Percentiles rank a stretch among this genome's conserved stretches.
These are phyloP conservation scores for Hygrophorus russula DNA, from an alignment of 768 basidiomycete species.

Conservation along the genomic window DNA sequence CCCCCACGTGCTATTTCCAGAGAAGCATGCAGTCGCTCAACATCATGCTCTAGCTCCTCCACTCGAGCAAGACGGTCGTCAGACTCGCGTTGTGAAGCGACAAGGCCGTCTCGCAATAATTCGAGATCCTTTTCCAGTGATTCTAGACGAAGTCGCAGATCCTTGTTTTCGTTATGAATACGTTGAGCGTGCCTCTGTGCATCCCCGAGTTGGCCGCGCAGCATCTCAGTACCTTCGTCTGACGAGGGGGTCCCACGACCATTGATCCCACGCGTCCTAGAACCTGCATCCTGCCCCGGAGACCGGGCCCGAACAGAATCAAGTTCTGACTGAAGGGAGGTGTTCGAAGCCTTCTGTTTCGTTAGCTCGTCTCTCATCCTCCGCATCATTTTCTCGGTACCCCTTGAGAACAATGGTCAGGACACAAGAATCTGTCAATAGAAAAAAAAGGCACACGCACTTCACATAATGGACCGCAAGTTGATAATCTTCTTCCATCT, in stretches of 20 bases:
- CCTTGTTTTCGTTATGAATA: constrained; percentile 63
- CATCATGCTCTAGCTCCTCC: constrained; percentile 72
- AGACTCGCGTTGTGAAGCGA: constrained; percentile 65
- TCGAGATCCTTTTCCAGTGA: constrained; percentile 68
- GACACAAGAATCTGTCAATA: constrained; percentile 1
- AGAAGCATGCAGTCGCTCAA: constrained; percentile 65
- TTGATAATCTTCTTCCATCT: constrained; percentile 93
- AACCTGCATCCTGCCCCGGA: constrained; percentile 26
- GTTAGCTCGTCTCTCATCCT: constrained; percentile 92
- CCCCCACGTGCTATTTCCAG: constrained; percentile 66
- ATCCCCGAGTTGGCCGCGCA: constrained; percentile 66
- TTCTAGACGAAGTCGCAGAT: constrained; percentile 63
- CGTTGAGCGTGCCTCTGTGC: constrained; percentile 68
- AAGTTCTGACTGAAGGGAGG: constrained; percentile 74
- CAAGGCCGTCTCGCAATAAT: constrained; percentile 54
- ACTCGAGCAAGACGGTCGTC: constrained; percentile 67
- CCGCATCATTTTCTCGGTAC: constrained; percentile 96
- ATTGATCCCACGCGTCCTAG: constrained; percentile 39
- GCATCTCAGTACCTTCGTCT: constrained; percentile 54
- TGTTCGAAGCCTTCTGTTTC: constrained; percentile 79
- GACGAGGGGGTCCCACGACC: constrained; percentile 71
- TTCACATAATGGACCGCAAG: constrained; percentile 97
- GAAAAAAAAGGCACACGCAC: constrained; percentile 32
- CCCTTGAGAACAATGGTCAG: constrained; percentile 35
- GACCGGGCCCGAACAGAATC: constrained; percentile 56